Evolutionary conservation across 1,284 basidiomycete genomes (phyloP), one percentile per base, ranked within the genome.

Genomic region (Tylopilus sp.): DNA sequence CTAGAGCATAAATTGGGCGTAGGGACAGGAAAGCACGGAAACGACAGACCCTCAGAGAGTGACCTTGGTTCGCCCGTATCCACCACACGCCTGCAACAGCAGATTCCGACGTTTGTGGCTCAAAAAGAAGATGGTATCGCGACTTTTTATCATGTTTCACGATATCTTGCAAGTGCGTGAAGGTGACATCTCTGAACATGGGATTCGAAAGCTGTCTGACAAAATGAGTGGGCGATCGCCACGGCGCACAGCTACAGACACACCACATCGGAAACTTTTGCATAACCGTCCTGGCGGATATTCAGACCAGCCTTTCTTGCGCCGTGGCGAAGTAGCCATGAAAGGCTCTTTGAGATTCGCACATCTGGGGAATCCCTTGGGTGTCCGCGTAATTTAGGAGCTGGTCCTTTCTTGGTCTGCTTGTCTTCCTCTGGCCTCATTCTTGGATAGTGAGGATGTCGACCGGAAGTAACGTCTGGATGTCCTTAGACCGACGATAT

Each of bases 1-100:
- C 86, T 89, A 53, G 21, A 47, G 41, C 7, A 31, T 26, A 19
- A 1, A 43, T 38, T 21, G 13, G 31, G 42, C 19, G 39, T n/a
- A 15, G 13, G 25, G n/a, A 30, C 39, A 7, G 10, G 16, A 4
- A 13, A 31, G 12, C 23, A 16, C 21, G 36, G 44, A 34, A 23
- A 41, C 19, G 10, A 57, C 72, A 23, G 51, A 86, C 90, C 71
- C 84, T 78, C 34, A 95, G 72, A 2, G 92, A 90, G 71, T 98
- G 96, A 0, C 96, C 97, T 69, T 98, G 96, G 54, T 92, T 92
- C 0, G 96, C 96, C 41, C 92, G 77, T 57, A 97, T 94, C 82
- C 86, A 94, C 81, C 86, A 89, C 18, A 77, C 67, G 8, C 73
- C 66, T 9, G 61, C 50, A 6, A 65, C 62, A 25, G 58, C 46